Percentiles rank a stretch among this genome's conserved stretches.
These are phyloP conservation scores for Nitzschia sp. DNA, from an alignment of 108 stramenopile species.

Conservation along the genomic window DNA sequence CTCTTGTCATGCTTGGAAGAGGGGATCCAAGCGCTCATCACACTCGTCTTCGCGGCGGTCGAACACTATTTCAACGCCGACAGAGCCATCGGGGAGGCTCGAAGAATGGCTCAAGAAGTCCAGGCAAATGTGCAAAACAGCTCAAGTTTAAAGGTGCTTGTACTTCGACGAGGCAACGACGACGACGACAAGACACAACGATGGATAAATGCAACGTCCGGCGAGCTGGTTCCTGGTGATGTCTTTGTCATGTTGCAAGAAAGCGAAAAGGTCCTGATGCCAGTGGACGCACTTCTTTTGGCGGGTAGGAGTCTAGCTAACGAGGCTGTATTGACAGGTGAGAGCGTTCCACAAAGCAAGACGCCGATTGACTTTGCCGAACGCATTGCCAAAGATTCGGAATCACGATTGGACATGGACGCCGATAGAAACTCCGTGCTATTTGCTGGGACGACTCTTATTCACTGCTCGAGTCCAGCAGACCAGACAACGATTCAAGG, in stretches of 20 bases:
- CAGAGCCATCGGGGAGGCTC: conserved; percentile 42
- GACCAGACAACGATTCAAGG: background rate
- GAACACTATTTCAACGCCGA: conserved; percentile 59
- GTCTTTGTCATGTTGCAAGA: conserved; percentile 36
- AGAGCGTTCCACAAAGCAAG: conserved; percentile 90
- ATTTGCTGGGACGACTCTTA: conserved; percentile 71
- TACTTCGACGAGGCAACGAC: conserved; percentile 26
- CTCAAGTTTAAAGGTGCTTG: conserved; percentile 28
- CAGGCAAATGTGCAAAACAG: conserved; percentile 32
- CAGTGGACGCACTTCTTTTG: conserved; percentile 66
- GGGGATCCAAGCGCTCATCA: conserved; percentile 21
- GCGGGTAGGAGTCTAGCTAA: conserved; percentile 66
- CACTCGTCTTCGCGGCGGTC: conserved; percentile 13
- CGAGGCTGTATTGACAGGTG: conserved; percentile 86
- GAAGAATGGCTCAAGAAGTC: conserved; percentile 57
- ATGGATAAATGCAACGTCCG: conserved; percentile 35
- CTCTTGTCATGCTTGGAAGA: conserved; percentile 58
- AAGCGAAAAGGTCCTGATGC: conserved; percentile 27
- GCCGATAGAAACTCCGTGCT: conserved; percentile 56
- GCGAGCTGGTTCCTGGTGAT: conserved; percentile 64
- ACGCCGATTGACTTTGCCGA: conserved; percentile 51
- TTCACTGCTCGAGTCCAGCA: conserved; percentile 30
- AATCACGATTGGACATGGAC: conserved; percentile 47
- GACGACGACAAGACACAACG: conserved; percentile 7
- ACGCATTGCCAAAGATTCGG: background rate